Evolutionary conservation across 345 rosid genomes (phyloP).

Genomic region (Gossypium turneri): DNA sequence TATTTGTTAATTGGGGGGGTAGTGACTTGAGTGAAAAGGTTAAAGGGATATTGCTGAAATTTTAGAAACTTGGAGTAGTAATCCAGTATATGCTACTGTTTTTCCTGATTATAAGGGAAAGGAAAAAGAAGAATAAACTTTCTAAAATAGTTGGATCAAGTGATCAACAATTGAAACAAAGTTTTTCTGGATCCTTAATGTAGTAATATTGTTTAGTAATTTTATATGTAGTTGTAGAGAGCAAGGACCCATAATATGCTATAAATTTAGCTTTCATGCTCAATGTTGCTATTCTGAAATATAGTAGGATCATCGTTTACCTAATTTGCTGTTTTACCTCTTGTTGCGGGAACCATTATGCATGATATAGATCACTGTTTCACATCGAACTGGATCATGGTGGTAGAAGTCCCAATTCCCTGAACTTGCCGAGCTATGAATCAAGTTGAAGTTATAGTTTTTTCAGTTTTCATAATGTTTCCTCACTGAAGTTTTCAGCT

Average conservation of each 20-base stretch:
- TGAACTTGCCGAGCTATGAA: too few relatives aligned
- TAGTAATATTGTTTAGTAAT: background rate
- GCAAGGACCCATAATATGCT: background rate
- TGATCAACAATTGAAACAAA: background rate
- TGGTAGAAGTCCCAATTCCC: background rate
- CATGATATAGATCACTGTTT: background rate
- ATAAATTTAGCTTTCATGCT: background rate
- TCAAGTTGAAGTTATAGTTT: background rate
- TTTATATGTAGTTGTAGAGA: background rate
- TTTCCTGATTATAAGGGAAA: background rate
- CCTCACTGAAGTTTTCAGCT: background rate
- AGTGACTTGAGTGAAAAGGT: background rate
- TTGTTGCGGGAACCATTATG: background rate
- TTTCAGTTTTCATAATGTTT: background rate
- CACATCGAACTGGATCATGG: background rate
- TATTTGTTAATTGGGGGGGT: too few relatives aligned
- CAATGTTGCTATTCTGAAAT: background rate
- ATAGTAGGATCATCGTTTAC: background rate
- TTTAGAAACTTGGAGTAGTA: background rate
- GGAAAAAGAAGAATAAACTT: too few relatives aligned
- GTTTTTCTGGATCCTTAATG: background rate
- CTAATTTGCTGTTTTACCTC: background rate
- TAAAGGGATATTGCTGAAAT: background rate
- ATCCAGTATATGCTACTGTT: background rate
- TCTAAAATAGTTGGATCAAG: background rate